Conservation (phyloP, 768 basidiomycete genomes). For the Trametes cingulata region DNA sequence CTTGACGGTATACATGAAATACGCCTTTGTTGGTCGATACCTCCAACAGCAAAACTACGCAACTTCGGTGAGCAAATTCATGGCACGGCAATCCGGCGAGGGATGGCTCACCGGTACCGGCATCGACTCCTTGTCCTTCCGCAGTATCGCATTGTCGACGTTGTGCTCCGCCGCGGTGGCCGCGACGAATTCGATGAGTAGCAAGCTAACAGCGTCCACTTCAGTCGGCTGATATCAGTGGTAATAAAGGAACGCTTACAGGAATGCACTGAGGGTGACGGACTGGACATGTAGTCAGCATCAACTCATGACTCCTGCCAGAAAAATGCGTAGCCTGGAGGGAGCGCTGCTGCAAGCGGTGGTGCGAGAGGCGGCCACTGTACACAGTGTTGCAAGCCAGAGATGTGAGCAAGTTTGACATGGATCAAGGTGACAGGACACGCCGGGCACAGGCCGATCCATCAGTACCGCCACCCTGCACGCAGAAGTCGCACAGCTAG, state of each 20-base stretch:
- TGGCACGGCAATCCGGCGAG: neutral
- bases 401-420: too few relatives aligned
- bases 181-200: conserved; percentile 85
- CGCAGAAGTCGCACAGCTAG: too few relatives aligned
- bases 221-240: neutral
- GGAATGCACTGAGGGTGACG: conserved; percentile 81
- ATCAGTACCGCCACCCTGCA: too few relatives aligned
- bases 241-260: conserved; percentile 50
- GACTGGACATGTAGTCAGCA: conserved; percentile 46
- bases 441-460: conserved; percentile 16
- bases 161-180: conserved; percentile 61
- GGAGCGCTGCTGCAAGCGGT: too few relatives aligned
- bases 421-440: neutral
- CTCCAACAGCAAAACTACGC: conserved; percentile 77
- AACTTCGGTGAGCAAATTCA: neutral
- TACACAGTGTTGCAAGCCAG: too few relatives aligned
- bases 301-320: too few relatives aligned
- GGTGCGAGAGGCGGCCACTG: too few relatives aligned
- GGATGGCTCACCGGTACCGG: conserved; percentile 56
- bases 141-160: conserved; percentile 65
- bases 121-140: conserved; percentile 77
- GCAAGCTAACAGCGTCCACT: conserved; percentile 45
- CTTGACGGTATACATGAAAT: conserved; percentile 90
- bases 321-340: too few relatives aligned
- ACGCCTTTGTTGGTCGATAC: conserved; percentile 82